Evolutionary conservation across 176 grass and related monocot species (phyloP).

Genomic region (Hyparrhenia diplandra): DNA sequence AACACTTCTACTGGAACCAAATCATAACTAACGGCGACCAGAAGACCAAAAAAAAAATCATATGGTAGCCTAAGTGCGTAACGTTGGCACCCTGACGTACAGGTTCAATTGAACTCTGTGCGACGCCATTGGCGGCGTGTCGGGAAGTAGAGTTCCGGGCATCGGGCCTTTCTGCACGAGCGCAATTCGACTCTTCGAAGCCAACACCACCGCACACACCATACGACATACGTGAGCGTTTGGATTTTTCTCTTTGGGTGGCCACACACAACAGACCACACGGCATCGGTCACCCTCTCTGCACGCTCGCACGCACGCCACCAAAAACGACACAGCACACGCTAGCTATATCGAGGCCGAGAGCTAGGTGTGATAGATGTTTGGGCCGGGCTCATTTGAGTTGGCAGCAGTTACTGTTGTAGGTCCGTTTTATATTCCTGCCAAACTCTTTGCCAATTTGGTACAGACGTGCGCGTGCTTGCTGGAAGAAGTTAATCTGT

Average conservation of each 20-base stretch:
- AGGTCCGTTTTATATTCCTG: not conserved
- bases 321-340: too few relatives aligned
- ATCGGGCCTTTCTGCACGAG: not conserved
- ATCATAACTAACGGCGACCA: too few relatives aligned
- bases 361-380: too few relatives aligned
- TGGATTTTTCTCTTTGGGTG: not conserved
- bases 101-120: not conserved
- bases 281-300: not conserved
- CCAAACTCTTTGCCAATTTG: not conserved
- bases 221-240: too few relatives aligned
- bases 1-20: too few relatives aligned
- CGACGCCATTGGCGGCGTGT: not conserved
- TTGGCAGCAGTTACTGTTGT: not conserved
- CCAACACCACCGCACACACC: too few relatives aligned
- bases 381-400: not conserved
- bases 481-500: not conserved
- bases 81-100: not conserved
- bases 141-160: too few relatives aligned
- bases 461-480: not conserved
- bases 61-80: not conserved
- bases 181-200: not conserved
- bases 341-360: too few relatives aligned
- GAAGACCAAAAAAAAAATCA: too few relatives aligned
- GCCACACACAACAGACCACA: not conserved
- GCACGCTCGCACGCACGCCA: too few relatives aligned